Evolutionary conservation across 441 rosid species (phyloP), one percentile per base, ranked within the genome.

Genomic region (Arabidopsis lyrata): DNA sequence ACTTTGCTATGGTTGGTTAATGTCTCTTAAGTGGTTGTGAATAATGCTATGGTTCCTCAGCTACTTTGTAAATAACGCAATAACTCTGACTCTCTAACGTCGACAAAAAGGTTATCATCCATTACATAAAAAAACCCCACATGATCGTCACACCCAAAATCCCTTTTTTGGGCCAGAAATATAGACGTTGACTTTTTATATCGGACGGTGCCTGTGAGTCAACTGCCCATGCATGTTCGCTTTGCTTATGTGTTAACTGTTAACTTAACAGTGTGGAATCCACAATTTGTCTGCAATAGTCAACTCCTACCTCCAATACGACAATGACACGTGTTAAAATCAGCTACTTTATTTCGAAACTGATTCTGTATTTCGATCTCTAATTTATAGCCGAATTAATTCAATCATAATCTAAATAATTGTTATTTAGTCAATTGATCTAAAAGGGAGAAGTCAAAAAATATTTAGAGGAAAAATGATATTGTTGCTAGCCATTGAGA

Each of bases 191-290:
- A 77, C 77, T 35, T 76, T 63, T 32, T 4, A 11, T 2, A 65
- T 42, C 63, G 73, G 73, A 77, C 72, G 80, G 80, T 77, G 72
- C 35, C 5, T 22, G 3, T 41, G 32, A 70, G 80, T 77, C 76
- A 57, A 65, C 75, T 41, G 12, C 49, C 52, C 64, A 59, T 77
- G 76, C 63, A 70, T 65, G 80, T 22, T 77, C 61, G 72, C 76
- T 70, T 77, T 66, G 42, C 41, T 71, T 77, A 14, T 71, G 60
- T 65, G 77, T 38, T 16, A 58, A 77, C 80, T 58, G 72, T 71
- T 77, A 77, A 59, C 73, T 71, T 71, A 71, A 52, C 64, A 71
- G 68, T 65, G 48, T 44, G 69, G 59, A 77, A 77, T 66, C 68
- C 67, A 76, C 76, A 48, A 31, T 57, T 48, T 63, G 73, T 50